Conservation (phyloP, 2,329 filamentous ascomycete genomes). For the Didymella pinodella region DNA sequence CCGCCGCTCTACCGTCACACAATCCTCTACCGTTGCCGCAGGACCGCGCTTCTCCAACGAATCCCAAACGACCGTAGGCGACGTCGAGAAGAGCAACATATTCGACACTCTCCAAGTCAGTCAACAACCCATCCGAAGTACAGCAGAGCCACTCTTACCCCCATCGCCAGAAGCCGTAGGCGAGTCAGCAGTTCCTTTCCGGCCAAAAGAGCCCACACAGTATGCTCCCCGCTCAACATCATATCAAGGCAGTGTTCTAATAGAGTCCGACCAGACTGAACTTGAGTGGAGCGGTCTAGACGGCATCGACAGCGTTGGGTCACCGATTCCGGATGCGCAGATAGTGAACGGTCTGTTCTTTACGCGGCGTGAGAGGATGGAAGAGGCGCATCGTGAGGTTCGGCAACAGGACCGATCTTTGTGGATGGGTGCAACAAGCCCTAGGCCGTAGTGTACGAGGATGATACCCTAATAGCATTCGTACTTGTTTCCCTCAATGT, state of each 20-base stretch:
- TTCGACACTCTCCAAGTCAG: conserved; percentile 18
- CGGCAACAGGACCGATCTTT: not conserved
- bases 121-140: conserved; percentile 10
- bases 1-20: conserved; percentile 14
- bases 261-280: conserved; percentile 1
- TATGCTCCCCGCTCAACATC: conserved; percentile 3
- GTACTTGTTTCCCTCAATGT: not conserved
- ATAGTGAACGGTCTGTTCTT: not conserved
- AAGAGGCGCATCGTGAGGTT: not conserved
- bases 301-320: conserved; percentile 2
- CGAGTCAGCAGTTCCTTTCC: conserved; percentile 8
- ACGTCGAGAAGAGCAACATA: conserved; percentile 13
- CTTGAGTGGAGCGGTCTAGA: conserved; percentile 4
- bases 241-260: not conserved
- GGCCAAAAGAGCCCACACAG: conserved; percentile 2
- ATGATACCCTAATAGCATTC: not conserved
- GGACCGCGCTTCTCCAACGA: conserved; percentile 15
- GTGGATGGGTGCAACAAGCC: not conserved
- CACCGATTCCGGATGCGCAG: not conserved
- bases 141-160: conserved; percentile 21
- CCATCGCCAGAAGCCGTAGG: conserved; percentile 19
- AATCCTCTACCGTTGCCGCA: not conserved
- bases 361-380: not conserved
- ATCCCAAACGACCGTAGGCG: conserved; percentile 3
- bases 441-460: not conserved